Conservation (phyloP, 441 rosid genomes). For the Sinapis alba region DNA sequence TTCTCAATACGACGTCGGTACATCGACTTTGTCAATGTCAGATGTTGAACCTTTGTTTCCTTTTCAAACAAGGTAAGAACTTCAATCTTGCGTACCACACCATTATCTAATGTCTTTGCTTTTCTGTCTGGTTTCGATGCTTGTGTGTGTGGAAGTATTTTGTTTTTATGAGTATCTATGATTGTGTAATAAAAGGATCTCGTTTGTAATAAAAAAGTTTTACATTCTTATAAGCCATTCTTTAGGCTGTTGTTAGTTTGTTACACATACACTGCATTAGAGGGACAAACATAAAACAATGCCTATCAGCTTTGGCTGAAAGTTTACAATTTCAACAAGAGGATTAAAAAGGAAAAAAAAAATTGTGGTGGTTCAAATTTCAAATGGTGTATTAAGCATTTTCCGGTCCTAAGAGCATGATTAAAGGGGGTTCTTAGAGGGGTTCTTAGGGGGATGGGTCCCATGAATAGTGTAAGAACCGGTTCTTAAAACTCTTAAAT, state of each 20-base stretch:
- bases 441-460: no score
- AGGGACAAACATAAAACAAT: slow-evolving; percentile 6
- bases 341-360: no score
- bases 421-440: no score
- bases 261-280: slow-evolving; percentile 20
- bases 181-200: background rate
- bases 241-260: background rate
- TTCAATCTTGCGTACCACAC: background rate
- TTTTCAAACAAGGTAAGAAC: slow-evolving; percentile 15
- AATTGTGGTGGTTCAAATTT: no score
- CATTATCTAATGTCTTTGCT: slow-evolving; percentile 1
- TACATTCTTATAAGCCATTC: slow-evolving; percentile 10
- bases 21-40: slow-evolving; percentile 1
- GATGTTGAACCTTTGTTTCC: slow-evolving; percentile 26
- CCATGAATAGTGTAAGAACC: no score
- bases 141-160: slow-evolving; percentile 2
- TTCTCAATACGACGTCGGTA: background rate
- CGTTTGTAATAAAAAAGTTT: slow-evolving; percentile 4
- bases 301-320: slow-evolving; percentile 17
- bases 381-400: no score
- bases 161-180: background rate
- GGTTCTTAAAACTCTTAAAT: no score
- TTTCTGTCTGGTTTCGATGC: background rate
- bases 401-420: no score
- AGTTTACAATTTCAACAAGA: slow-evolving; percentile 51